Percentiles rank a stretch among this genome's conserved stretches.
Conservation (phyloP, 495 filamentous ascomycete species). For the Neurospora sp. region DNA sequence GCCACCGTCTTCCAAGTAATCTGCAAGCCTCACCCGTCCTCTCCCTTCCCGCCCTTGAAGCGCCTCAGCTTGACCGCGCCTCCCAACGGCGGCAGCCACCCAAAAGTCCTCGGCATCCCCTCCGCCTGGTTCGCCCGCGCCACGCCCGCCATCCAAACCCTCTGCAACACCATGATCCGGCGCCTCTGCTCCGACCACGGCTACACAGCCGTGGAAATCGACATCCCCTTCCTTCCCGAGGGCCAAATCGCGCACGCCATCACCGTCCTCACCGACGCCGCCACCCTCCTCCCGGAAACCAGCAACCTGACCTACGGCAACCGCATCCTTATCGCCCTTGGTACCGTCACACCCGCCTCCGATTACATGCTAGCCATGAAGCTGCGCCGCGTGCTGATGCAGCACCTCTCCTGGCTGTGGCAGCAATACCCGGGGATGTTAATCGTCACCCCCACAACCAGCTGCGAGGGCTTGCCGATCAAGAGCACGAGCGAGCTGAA, state of each 20-base stretch:
- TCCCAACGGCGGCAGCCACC: background rate
- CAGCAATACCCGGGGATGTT: conserved; percentile 59
- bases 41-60: conserved; percentile 32
- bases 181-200: conserved; percentile 43
- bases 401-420: conserved; percentile 64
- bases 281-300: conserved; percentile 26
- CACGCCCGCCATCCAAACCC: conserved; percentile 47
- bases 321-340: conserved; percentile 59
- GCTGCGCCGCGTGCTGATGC: conserved; percentile 66
- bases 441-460: conserved; percentile 67
- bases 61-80: conserved; percentile 3
- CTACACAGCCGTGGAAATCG: conserved; percentile 58
- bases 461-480: conserved; percentile 59
- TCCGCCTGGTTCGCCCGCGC: conserved; percentile 60
- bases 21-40: conserved; percentile 55
- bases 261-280: conserved; percentile 66
- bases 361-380: conserved; percentile 72
- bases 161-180: conserved; percentile 49
- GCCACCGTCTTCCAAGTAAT: conserved; percentile 63
- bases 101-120: conserved; percentile 55
- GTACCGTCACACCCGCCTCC: conserved; percentile 48
- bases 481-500: conserved; percentile 41
- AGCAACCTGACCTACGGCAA: conserved; percentile 52
- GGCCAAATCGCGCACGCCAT: conserved; percentile 69
- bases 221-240: conserved; percentile 62